Conservation (phyloP, 2,329 filamentous ascomycete species). For the Dothiorella sarmentorum region DNA sequence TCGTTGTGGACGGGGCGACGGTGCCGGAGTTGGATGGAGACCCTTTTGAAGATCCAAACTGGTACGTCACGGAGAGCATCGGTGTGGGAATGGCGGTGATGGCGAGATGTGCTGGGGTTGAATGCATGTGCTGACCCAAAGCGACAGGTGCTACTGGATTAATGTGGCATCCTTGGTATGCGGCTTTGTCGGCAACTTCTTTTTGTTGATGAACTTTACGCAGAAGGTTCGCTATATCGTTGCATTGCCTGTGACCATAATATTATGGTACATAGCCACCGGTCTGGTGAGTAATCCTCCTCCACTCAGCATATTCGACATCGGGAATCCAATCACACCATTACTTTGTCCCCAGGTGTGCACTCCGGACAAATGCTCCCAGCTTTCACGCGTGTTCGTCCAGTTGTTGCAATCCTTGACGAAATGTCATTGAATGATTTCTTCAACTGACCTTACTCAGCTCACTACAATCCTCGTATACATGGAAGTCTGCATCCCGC, state of each 20-base stretch:
- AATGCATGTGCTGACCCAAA: not conserved
- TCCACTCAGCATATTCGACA: too few relatives aligned
- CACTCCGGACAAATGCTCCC: too few relatives aligned
- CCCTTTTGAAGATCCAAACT: constrained; percentile 65
- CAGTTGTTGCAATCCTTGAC: too few relatives aligned
- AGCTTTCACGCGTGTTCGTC: too few relatives aligned
- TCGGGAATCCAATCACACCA: too few relatives aligned
- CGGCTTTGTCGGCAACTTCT: constrained; percentile 75
- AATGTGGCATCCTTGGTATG: constrained; percentile 75
- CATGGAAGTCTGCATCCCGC: constrained; percentile 60
- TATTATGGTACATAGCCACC: constrained; percentile 68
- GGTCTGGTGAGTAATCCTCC: constrained; percentile 48
- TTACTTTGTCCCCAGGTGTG: too few relatives aligned
- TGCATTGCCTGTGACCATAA: constrained; percentile 78
- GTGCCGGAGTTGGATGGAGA: constrained; percentile 54
- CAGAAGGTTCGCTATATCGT: constrained; percentile 73
- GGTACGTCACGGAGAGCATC: constrained; percentile 46
- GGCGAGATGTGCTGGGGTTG: constrained; percentile 14
- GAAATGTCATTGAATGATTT: too few relatives aligned
- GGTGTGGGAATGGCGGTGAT: too few relatives aligned
- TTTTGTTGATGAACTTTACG: constrained; percentile 84
- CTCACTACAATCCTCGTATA: constrained; percentile 64
- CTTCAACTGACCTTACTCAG: constrained; percentile 32
- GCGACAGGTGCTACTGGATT: constrained; percentile 61
- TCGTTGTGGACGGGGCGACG: constrained; percentile 46